Conservation (phyloP, 352 stramenopile species). For the Phytophthora pluvialis region DNA sequence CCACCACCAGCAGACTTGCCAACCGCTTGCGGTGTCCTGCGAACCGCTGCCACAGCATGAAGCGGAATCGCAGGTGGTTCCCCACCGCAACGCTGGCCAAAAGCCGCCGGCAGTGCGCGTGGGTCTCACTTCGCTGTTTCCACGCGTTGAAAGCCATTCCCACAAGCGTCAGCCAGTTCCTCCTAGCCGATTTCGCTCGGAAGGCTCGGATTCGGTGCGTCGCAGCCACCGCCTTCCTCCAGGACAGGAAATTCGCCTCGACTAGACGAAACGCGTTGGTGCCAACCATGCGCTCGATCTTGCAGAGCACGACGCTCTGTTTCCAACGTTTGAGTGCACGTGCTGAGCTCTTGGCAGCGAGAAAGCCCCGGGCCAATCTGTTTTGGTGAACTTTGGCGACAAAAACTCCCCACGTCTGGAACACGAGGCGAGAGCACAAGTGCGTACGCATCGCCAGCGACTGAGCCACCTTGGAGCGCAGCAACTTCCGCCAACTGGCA, state of each 20-base stretch:
- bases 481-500: constrained; percentile 13
- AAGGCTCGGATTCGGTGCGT: constrained; percentile 35
- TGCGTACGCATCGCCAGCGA: constrained; percentile 38
- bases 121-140: constrained; percentile 37
- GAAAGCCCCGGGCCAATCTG: constrained; percentile 23
- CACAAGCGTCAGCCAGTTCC: constrained; percentile 12
- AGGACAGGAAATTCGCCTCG: constrained; percentile 44
- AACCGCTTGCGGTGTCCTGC: constrained; percentile 35
- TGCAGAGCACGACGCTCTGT: constrained; percentile 50
- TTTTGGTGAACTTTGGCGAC: constrained; percentile 19
- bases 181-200: constrained; percentile 15
- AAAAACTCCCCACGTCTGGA: constrained; percentile 40
- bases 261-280: constrained; percentile 20
- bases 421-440: constrained; percentile 37
- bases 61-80: constrained; percentile 53
- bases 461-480: constrained; percentile 31
- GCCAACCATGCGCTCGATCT: constrained; percentile 59
- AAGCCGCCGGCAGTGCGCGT: constrained; percentile 42
- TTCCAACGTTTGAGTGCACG: constrained; percentile 43
- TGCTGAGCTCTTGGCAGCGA: constrained; percentile 1
- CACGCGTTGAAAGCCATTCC: constrained; percentile 39
- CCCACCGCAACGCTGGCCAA: constrained; percentile 43
- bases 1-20: constrained; percentile 30
- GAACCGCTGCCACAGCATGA: constrained; percentile 61
- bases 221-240: constrained; percentile 42